phyloP scores from a whole-genome alignment of 129 eudicot genomes.

The Apium graveolens region DNA sequence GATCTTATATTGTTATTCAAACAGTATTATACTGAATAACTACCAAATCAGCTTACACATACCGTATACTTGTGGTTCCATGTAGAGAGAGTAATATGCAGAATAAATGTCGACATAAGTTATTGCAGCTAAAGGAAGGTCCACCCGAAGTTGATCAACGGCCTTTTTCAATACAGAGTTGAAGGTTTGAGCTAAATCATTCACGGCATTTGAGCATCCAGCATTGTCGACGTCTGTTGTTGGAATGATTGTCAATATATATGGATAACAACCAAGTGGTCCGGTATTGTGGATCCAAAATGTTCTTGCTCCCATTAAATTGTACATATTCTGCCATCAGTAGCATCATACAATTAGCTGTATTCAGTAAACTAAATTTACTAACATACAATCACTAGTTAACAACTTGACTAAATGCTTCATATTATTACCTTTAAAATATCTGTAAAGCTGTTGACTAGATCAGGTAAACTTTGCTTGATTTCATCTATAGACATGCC shows the following conservation, averaged over 20 bases:
- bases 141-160: neutral
- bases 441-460: neutral
- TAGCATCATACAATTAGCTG: no score
- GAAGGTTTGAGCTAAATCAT: constrained; percentile 4
- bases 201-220: constrained; percentile 3
- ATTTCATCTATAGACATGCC: neutral
- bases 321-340: neutral
- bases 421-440: constrained; percentile 6
- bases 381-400: neutral
- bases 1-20: no score
- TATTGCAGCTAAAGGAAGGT: neutral
- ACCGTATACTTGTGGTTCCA: constrained; percentile 10
- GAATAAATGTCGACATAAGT: constrained; percentile 5
- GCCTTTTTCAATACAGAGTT: neutral
- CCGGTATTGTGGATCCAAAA: constrained; percentile 18
- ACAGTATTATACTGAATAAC: no score
- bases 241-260: neutral
- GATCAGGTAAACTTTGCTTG: neutral
- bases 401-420: no score
- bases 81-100: constrained; percentile 7
- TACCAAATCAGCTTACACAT: no score
- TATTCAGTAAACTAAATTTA: no score
- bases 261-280: constrained; percentile 11
- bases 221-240: neutral
- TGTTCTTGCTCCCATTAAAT: constrained; percentile 4